Percentiles rank a stretch among this genome's conserved stretches.
phyloP scores from a whole-genome alignment of 2,329 filamentous ascomycete species.

The Monosporascus sp. region DNA sequence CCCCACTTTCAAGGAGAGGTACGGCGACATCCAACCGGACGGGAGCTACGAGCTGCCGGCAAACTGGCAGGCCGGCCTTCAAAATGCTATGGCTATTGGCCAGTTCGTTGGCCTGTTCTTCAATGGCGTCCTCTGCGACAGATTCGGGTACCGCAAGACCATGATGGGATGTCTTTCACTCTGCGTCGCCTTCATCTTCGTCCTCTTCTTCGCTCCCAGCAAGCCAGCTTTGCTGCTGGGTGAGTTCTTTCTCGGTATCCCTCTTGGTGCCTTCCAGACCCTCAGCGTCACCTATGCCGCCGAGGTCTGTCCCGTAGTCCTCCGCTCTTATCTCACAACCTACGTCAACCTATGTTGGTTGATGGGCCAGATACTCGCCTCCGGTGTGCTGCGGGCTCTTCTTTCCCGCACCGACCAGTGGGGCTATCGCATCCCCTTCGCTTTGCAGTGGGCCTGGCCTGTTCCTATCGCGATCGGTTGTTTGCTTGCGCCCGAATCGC shows the following conservation, averaged over 20 bases:
- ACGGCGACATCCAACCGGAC: constrained; percentile 18
- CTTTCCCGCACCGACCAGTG: constrained; percentile 26
- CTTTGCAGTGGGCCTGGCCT: constrained; percentile 35
- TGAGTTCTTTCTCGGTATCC: constrained; percentile 31
- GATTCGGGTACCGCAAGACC: constrained; percentile 28
- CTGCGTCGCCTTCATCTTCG: constrained; percentile 31
- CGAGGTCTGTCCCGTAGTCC: constrained; percentile 30
- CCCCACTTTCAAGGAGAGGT: constrained; percentile 22
- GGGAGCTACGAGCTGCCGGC: constrained; percentile 32
- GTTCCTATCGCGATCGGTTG: constrained; percentile 26
- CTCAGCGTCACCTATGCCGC: constrained; percentile 34
- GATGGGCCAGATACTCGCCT: constrained; percentile 34
- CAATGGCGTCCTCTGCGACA: constrained; percentile 33
- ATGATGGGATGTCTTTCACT: constrained; percentile 29
- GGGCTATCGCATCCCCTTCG: constrained; percentile 34
- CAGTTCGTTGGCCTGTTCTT: constrained; percentile 36
- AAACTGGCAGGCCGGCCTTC: constrained; percentile 34
- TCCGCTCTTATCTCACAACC: constrained; percentile 32
- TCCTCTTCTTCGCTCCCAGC: constrained; percentile 30
- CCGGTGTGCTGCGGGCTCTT: constrained; percentile 30
- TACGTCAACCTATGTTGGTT: constrained; percentile 37
- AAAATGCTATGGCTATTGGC: constrained; percentile 25
- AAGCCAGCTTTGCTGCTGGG: constrained; percentile 26
- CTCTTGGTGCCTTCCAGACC: constrained; percentile 30
- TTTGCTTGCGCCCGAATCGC: constrained; percentile 23